A percentile compares a stretch with the other conserved stretches of the same genome.
Evolutionary conservation across 225 moss, liverwort and hornwort genomes (phyloP).

Genomic region (Sphagnum tenellum): DNA sequence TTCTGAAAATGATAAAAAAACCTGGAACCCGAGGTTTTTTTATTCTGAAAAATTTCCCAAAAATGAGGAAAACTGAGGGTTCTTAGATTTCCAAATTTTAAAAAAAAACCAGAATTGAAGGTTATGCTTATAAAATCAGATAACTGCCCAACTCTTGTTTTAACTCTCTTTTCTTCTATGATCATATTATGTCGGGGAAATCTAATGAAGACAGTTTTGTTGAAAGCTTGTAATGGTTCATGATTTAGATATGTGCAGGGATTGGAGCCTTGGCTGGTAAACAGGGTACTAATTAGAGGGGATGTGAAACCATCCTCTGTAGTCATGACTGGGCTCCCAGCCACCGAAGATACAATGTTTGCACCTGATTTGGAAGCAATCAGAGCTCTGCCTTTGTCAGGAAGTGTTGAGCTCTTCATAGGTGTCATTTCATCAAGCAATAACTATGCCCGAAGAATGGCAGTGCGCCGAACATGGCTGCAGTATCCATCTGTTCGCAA

Average conservation of each 20-base stretch:
- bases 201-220: too few species aligned
- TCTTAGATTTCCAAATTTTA: too few species aligned
- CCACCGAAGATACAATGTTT: slow-evolving; percentile 51
- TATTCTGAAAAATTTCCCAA: too few species aligned
- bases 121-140: too few species aligned
- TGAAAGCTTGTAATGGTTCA: too few species aligned
- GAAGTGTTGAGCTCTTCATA: slow-evolving; percentile 47
- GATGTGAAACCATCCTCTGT: slow-evolving; percentile 53
- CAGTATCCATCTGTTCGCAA: slow-evolving; percentile 74
- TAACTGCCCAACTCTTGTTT: too few species aligned
- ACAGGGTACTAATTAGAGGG: slow-evolving; percentile 50
- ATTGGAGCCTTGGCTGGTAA: slow-evolving; percentile 83
- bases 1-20: too few species aligned
- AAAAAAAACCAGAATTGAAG: too few species aligned
- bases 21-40: too few species aligned
- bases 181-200: too few species aligned
- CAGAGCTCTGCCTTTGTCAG: slow-evolving; percentile 61
- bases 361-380: slow-evolving; percentile 54
- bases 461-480: slow-evolving; percentile 93
- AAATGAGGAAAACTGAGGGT: too few species aligned
- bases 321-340: slow-evolving; percentile 79
- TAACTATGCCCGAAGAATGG: slow-evolving; percentile 91
- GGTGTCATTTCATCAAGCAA: slow-evolving; percentile 86
- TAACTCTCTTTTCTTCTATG: too few species aligned
- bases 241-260: slow-evolving; percentile 23